phyloP scores from a whole-genome alignment of 306 rosid genomes.

The Prinsepia uniflora region DNA sequence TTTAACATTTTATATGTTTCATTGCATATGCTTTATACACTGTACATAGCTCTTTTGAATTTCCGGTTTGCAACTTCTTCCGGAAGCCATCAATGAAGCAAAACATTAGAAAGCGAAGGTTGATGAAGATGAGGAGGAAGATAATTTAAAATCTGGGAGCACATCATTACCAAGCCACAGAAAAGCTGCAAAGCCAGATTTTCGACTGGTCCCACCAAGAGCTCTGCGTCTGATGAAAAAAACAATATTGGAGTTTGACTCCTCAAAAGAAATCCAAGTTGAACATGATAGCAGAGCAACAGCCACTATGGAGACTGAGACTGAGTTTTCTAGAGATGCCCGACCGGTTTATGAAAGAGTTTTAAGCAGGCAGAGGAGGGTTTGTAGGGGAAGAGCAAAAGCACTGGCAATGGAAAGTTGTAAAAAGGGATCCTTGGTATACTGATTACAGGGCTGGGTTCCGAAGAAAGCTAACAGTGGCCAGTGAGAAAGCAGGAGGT shows the following conservation, averaged over 20 bases:
- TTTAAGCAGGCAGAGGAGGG: slow-evolving; percentile 57
- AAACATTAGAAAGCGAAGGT: slow-evolving; percentile 37
- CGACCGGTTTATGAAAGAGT: slow-evolving; percentile 73
- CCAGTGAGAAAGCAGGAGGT: slow-evolving; percentile 83
- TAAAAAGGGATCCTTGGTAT: slow-evolving; percentile 64
- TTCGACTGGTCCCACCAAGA: slow-evolving; percentile 34
- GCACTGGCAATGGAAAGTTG: slow-evolving; percentile 46
- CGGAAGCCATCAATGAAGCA: slow-evolving; percentile 38
- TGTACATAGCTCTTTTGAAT: neutral
- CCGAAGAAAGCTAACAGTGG: slow-evolving; percentile 69
- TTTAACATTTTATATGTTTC: neutral
- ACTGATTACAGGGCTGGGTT: slow-evolving; percentile 80
- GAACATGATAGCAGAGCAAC: slow-evolving; percentile 75
- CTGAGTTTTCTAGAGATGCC: slow-evolving; percentile 71
- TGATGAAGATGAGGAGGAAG: slow-evolving; percentile 36
- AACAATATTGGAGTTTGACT: slow-evolving; percentile 37
- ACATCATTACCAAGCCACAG: slow-evolving; percentile 27
- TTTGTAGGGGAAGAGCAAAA: slow-evolving; percentile 48
- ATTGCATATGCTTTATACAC: neutral
- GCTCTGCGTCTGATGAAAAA: slow-evolving; percentile 11
- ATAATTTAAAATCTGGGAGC: slow-evolving; percentile 23
- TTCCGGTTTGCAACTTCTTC: slow-evolving; percentile 50
- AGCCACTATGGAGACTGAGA: slow-evolving; percentile 76
- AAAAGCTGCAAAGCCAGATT: slow-evolving; percentile 36
- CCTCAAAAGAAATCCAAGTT: slow-evolving; percentile 77